Conservation (phyloP, 2,329 filamentous ascomycete genomes). For the Cryphonectria japonica region DNA sequence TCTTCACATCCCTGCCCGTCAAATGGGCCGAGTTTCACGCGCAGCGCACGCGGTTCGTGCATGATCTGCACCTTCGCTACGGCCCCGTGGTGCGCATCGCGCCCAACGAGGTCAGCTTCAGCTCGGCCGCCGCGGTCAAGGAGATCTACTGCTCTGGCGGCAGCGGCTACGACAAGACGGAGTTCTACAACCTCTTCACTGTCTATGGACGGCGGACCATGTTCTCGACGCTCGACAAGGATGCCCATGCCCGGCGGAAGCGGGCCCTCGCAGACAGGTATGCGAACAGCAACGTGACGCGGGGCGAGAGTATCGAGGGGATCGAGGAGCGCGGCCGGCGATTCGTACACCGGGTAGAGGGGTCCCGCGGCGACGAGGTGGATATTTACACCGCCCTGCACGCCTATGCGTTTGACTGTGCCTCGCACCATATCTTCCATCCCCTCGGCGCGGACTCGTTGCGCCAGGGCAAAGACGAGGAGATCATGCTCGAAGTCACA, state of each 20-base stretch:
- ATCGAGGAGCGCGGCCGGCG: slow-evolving; percentile 60
- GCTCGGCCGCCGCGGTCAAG: slow-evolving; percentile 58
- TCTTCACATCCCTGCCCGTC: slow-evolving; percentile 54
- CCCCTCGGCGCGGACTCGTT: slow-evolving; percentile 67
- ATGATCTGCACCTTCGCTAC: slow-evolving; percentile 57
- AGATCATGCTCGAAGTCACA: slow-evolving; percentile 70
- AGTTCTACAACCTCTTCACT: slow-evolving; percentile 65
- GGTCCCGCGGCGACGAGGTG: slow-evolving; percentile 47
- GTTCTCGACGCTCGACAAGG: slow-evolving; percentile 62
- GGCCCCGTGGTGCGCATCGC: slow-evolving; percentile 61
- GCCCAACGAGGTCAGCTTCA: slow-evolving; percentile 63
- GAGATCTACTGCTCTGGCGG: slow-evolving; percentile 66
- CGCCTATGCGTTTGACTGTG: slow-evolving; percentile 70
- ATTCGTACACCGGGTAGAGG: slow-evolving; percentile 58
- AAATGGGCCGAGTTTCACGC: slow-evolving; percentile 62
- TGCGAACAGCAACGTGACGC: slow-evolving; percentile 69
- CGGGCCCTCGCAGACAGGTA: slow-evolving; percentile 68
- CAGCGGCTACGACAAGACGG: slow-evolving; percentile 67
- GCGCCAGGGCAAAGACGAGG: slow-evolving; percentile 56
- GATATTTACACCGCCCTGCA: slow-evolving; percentile 70
- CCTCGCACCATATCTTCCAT: slow-evolving; percentile 71
- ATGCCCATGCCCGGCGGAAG: slow-evolving; percentile 66
- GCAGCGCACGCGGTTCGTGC: slow-evolving; percentile 57
- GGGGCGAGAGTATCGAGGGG: slow-evolving; percentile 55
- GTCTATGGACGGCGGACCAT: slow-evolving; percentile 63